phyloP scores from a whole-genome alignment of 2,329 filamentous ascomycete genomes.

The Neonectria ditissima region DNA sequence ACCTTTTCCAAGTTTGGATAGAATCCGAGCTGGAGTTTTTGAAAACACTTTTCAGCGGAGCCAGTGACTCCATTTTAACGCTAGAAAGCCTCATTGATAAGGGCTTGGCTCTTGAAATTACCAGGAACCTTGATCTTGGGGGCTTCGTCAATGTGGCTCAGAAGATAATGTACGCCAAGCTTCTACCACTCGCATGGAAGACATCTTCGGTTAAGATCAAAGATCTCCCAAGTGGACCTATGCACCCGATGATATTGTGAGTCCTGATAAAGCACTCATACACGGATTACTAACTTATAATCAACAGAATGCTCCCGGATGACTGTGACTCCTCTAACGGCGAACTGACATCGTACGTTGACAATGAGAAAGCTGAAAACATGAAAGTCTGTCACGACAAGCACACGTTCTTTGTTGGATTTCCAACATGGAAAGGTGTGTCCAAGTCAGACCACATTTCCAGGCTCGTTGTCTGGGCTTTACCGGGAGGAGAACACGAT shows the following conservation, averaged over 20 bases:
- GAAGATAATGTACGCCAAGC: constrained; percentile 5
- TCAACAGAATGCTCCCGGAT: background rate
- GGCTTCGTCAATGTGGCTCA: background rate
- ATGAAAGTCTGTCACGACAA: constrained; percentile 10
- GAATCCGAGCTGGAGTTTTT: background rate
- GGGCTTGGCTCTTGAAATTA: constrained; percentile 1
- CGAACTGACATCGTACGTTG: background rate
- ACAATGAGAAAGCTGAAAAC: background rate
- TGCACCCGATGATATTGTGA: constrained; percentile 12
- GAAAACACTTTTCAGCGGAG: background rate
- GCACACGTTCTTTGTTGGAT: constrained; percentile 9
- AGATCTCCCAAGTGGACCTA: background rate
- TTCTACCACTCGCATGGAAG: constrained; percentile 2
- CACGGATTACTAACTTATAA: background rate
- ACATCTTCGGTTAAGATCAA: background rate
- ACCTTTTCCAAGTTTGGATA: background rate
- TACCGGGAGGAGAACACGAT: constrained; percentile 2
- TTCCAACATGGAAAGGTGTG: background rate
- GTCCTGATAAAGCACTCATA: background rate
- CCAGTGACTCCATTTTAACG: background rate
- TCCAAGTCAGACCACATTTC: background rate
- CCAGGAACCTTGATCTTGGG: background rate
- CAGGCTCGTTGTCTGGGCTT: background rate
- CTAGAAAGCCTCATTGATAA: background rate
- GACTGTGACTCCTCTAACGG: background rate